Base-by-base conservation (phyloP, 371 early-diverging fungal genomes). In the Batkoa obscura region DNA sequence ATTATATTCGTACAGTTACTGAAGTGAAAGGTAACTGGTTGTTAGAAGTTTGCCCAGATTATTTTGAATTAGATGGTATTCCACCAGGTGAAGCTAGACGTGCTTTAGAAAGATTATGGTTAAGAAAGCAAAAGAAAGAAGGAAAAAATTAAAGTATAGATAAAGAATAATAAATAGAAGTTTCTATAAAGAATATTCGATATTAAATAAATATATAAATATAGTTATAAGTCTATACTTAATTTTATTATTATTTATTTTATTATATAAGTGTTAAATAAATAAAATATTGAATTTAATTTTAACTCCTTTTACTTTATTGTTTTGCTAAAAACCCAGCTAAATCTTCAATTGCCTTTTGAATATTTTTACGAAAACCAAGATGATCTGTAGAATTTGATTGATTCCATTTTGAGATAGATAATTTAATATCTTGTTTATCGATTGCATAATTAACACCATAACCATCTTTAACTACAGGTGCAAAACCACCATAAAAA, bases 1-100 rank as follows among this genome's bases (percentile, higher is more conserved):
- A 93, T 65, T 96, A 86, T 67, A 93, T 98, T 58, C 86, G 98
- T 53, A 94, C 89, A 0, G 86, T 86, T 45, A 85, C 89, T 0
- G 89, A 86, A 66, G 80, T 94, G 54, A 80, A 80, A 63, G 81
- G 82, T 2, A 90, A 90, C 47, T 98, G 98, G 93, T 66, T 94
- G 47, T 60, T 93, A 49, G 90, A 90, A 47, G 66, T 86, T 41
- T 81, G 88, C 2, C 87, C 89, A 10, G 66, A 62, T 43, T 93
- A 89, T 66, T 76, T 69, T 61, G 53, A 53, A 13, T 15, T 53
- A 0, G 38, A 34, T 9, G 36, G 39, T 13, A 38, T 53, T 38
- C 53, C 53, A 30, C 34, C 35, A 10, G 35, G 53, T 30, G 53
- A 53, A 53, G 53, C 39, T 39, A 35, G 53, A n/a, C 53, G 53